Base-by-base conservation (phyloP, 1,139 yeast species). In the Pichia cactophila region DNA sequence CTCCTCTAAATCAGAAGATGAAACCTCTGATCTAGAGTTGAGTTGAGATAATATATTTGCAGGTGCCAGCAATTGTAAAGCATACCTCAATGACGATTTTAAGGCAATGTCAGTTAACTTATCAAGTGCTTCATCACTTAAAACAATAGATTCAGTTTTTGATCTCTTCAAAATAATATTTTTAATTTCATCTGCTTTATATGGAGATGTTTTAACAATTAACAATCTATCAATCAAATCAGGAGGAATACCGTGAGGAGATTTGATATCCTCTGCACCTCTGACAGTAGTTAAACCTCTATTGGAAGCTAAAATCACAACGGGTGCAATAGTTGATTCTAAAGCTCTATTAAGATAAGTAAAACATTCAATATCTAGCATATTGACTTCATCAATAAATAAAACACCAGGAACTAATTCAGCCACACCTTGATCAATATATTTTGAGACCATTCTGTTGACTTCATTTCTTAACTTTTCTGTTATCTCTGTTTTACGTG, bases 221-320 rank as follows among this genome's bases (percentile, higher is more conserved):
- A 92, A 76, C 55, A 92, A 73, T 58, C 99, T 75, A 68, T 92
- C 99, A 51, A 90, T 77, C 63, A 92, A 75, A 71, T 92, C 99
- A 2, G 96, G 86, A 38, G 99, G 98, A 57, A 94, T 80, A 45
- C 99, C 99, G 64, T 94, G 98, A 28, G 99, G 97, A 17, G 96
- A 85, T 56, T 80, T 78, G 50, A 85, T 78, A 57, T 85, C 95
- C 40, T 87, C 96, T 8, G 97, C 83, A 44, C 98, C 98, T 62
- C 94, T 79, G 42, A 92, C 86, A 1, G 92, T 80, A 16, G 97
- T 87, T 72, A 86, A 72, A 53, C 98, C 98, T 68, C 97, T 80
- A 69, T 92, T 92, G 10, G 97, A 87, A 37, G 98, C 98, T 61
- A 92, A 75, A 4, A 92, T 90, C 43, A 92, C 98, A 51, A 92